Conservation (phyloP, 78 protist genomes). For the Capsaspora owczarzaki region DNA sequence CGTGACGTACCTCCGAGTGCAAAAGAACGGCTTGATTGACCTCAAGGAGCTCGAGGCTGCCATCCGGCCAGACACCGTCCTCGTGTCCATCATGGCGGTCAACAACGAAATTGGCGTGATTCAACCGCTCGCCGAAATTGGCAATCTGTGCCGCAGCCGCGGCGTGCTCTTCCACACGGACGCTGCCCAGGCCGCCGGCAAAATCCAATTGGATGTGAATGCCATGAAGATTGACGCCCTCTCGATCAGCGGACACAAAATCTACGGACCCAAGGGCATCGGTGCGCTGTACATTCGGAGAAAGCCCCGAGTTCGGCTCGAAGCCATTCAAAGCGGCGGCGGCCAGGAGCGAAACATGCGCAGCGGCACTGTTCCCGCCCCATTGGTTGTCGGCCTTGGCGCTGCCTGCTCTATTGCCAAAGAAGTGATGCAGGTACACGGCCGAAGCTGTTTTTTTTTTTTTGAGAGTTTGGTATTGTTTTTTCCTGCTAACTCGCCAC, state of each 20-base stretch:
- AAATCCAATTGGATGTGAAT: constrained; percentile 91
- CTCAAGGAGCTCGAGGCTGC: constrained; percentile 55
- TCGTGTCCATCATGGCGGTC: constrained; percentile 93
- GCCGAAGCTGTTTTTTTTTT: no score
- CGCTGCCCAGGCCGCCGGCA: constrained; percentile 96
- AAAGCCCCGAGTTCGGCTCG: constrained; percentile 83
- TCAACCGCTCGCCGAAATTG: constrained; percentile 88
- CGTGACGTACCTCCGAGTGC: constrained; percentile 77
- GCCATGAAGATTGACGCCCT: constrained; percentile 73
- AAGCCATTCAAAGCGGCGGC: constrained; percentile 83
- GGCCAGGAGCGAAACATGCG: constrained; percentile 97
- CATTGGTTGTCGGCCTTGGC: constrained; percentile 87
- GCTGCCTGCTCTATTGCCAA: constrained; percentile 72
- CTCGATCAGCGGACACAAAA: constrained; percentile 92
- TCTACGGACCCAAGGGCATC: constrained; percentile 88
- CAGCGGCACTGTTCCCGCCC: constrained; percentile 88
- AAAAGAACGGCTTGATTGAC: constrained; percentile 68
- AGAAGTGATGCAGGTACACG: constrained; percentile 60
- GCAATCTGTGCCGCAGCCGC: constrained; percentile 66
- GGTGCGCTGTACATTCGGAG: constrained; percentile 96
- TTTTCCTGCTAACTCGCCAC: no score
- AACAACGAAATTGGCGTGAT: constrained; percentile 97
- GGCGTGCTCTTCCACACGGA: constrained; percentile 87
- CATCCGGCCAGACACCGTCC: constrained; percentile 79
- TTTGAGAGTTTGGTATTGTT: no score